Percentiles rank a stretch among this genome's conserved stretches.
Evolutionary conservation across 2,329 filamentous ascomycete species (phyloP).

Genomic region (Pestalotiopsis sp.): DNA sequence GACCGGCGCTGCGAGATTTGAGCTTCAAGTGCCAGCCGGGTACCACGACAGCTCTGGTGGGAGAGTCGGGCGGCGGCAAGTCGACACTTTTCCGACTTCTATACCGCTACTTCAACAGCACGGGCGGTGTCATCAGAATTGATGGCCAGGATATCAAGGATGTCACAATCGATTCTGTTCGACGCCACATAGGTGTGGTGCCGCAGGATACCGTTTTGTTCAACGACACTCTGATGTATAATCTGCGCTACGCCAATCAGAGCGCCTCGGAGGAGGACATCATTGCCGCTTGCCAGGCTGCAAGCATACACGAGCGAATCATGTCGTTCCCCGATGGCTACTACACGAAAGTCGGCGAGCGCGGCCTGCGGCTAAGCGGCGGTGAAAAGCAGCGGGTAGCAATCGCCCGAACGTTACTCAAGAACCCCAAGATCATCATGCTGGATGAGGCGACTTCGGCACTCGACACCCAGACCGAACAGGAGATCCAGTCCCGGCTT

Average conservation of each 20-base stretch:
- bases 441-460: constrained; percentile 92
- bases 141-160: constrained; percentile 85
- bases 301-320: constrained; percentile 92
- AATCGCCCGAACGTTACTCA: constrained; percentile 90
- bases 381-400: constrained; percentile 94
- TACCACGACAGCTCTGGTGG: constrained; percentile 93
- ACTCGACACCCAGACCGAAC: constrained; percentile 88
- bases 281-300: constrained; percentile 78
- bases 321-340: constrained; percentile 87
- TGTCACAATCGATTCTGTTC: constrained; percentile 90
- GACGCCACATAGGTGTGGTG: constrained; percentile 90
- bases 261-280: constrained; percentile 80
- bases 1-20: constrained; percentile 81
- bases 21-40: constrained; percentile 86
- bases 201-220: constrained; percentile 96
- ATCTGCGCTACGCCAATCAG: constrained; percentile 86
- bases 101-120: constrained; percentile 93
- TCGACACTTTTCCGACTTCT: constrained; percentile 94
- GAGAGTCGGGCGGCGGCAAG: constrained; percentile 95
- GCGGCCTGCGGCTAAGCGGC: constrained; percentile 82
- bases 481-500: constrained; percentile 88
- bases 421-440: constrained; percentile 89
- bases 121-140: constrained; percentile 78
- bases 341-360: constrained; percentile 87
- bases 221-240: constrained; percentile 95